Conservation (phyloP, 352 stramenopile genomes). For the Ophiocytium majus region DNA sequence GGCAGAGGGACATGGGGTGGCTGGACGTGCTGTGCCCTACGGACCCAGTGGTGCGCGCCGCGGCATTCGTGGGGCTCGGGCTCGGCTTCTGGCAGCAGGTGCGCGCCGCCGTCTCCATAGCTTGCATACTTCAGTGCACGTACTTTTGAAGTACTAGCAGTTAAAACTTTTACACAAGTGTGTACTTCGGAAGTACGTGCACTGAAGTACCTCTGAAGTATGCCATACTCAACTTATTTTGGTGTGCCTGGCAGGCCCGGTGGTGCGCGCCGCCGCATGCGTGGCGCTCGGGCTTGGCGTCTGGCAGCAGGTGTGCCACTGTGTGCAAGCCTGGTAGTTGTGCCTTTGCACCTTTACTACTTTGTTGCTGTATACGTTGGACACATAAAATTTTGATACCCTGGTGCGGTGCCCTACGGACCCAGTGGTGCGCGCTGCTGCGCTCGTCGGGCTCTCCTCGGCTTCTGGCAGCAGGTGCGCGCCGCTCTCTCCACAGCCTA, state of each 20-base stretch:
- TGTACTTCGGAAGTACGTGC: too few relatives aligned
- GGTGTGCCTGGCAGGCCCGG: slow-evolving; percentile 37
- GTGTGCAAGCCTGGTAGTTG: too few relatives aligned
- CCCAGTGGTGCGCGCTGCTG: slow-evolving; percentile 31
- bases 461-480: slow-evolving; percentile 55
- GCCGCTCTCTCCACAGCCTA: too few relatives aligned
- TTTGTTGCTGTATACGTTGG: too few relatives aligned
- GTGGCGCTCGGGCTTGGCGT: slow-evolving; percentile 56
- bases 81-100: slow-evolving; percentile 58
- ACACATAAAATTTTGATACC: too few relatives aligned
- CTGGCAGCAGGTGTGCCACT: slow-evolving; percentile 50
- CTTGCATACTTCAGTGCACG: too few relatives aligned
- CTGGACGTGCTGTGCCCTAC: slow-evolving; percentile 42
- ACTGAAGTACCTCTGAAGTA: too few relatives aligned
- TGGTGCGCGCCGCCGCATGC: slow-evolving; percentile 43
- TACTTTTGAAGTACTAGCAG: too few relatives aligned
- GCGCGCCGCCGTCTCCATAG: too few relatives aligned
- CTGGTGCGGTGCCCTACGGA: slow-evolving; percentile 44
- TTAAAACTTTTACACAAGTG: too few relatives aligned
- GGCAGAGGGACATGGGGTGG: slow-evolving; percentile 32
- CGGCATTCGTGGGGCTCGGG: slow-evolving; percentile 54
- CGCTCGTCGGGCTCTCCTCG: slow-evolving; percentile 56
- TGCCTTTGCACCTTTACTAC: too few relatives aligned
- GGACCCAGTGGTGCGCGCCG: slow-evolving; percentile 34
- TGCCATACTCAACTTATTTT: too few relatives aligned